Conservation (phyloP, 768 basidiomycete genomes). For the Dacryopinax primogenitus region DNA sequence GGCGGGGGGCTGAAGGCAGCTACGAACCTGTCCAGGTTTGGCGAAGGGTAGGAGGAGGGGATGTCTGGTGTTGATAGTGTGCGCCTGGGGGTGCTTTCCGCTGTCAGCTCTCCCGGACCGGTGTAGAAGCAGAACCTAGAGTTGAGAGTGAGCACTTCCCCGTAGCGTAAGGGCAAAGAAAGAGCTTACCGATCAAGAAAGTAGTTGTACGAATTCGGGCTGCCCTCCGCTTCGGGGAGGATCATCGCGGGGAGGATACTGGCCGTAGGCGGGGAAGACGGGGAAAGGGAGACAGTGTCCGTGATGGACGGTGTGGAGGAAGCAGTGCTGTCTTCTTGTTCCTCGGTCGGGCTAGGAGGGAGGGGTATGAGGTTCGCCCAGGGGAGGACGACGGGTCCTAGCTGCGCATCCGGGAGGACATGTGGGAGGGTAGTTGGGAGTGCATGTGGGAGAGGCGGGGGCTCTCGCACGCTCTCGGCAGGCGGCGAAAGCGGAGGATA, state of each 20-base stretch:
- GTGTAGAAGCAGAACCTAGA: conserved; percentile 72
- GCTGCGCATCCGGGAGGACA: too few species aligned
- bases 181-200: conserved; percentile 35
- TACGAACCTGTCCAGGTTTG: background rate
- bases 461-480: background rate
- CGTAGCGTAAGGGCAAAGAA: conserved; percentile 1
- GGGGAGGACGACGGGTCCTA: background rate
- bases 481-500: conserved; percentile 1
- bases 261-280: conserved; percentile 33
- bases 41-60: background rate
- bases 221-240: conserved; percentile 12
- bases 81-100: background rate
- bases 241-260: conserved; percentile 18
- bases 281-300: conserved; percentile 35
- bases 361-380: conserved; percentile 6
- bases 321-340: conserved; percentile 17
- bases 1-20: background rate
- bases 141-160: background rate
- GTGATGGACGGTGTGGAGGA: conserved; percentile 37
- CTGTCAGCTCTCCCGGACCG: conserved; percentile 32
- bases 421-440: too few species aligned
- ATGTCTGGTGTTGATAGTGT: background rate
- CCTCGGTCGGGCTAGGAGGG: conserved; percentile 22
- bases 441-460: too few species aligned
- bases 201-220: conserved; percentile 34